Evolutionary conservation across 805 yeast species (phyloP), one percentile per base, ranked within the genome.

Genomic region (Candida nemodendra): DNA sequence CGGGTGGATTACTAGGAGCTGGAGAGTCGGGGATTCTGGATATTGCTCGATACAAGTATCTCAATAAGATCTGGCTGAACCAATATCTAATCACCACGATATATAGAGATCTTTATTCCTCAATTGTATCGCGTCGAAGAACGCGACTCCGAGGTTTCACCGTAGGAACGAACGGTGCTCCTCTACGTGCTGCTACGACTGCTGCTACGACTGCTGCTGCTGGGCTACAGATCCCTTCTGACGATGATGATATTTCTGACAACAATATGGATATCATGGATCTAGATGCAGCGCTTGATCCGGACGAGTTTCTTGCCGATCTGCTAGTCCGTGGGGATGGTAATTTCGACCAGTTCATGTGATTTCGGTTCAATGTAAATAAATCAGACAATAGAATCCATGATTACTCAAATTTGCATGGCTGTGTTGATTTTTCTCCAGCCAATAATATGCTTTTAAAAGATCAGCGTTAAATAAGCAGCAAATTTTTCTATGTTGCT

Each of bases 21-120:
- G 84, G 80, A 31, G 76, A 71, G 38, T 51, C 69, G 22, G 86
- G 86, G 0, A 65, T 65, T 0, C 64, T 84, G 40, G 74, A 73
- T 50, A 45, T 62, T 13, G 65, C 63, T 17, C 69, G 95, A 37
- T 82, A 76, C 57, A 63, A 68, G 24, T 69, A 76, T 43, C 60
- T 84, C 45, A 81, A 74, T 48, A 71, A 70, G 33, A 56, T 74
- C 30, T 85, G 86, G 84, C 57, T 83, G 24, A 74, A 69, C 44
- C 82, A 80, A 48, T 36, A 42, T 18, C 25, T 56, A 26, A 34
- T 36, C 15, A 34, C 51, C 6, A 41, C 44, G 7, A 44, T 32
- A 12, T 47, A 30, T 40, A 41, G 51, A 27, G 41, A 47, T 37
- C 33, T 42, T 16, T 41, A 39, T 32, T 21, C 42, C 18, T 30